Conservation (phyloP, 2,329 filamentous ascomycete genomes). For the Mycosphaerelloides madeirae region DNA sequence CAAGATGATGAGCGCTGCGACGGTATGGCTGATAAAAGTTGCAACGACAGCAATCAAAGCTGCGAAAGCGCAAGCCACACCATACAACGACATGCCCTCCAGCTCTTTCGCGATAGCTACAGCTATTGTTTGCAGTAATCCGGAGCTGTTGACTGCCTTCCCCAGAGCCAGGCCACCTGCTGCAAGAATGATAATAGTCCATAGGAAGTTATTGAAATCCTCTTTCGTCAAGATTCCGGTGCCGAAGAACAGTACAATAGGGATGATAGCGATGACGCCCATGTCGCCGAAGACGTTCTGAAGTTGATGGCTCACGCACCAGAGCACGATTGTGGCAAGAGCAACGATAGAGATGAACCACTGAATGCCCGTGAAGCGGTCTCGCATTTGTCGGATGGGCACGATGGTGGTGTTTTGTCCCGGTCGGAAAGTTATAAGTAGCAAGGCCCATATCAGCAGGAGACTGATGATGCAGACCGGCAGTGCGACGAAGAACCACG, state of each 20-base stretch:
- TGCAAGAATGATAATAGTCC: conserved; percentile 98
- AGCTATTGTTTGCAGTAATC: conserved; percentile 84
- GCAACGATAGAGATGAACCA: conserved; percentile 89
- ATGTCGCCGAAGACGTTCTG: conserved; percentile 90
- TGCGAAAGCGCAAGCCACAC: conserved; percentile 80
- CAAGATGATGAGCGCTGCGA: conserved; percentile 89
- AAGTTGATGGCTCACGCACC: conserved; percentile 88
- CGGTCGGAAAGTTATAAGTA: conserved; percentile 80
- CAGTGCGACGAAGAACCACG: conserved; percentile 95
- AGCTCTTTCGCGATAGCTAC: conserved; percentile 68
- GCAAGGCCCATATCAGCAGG: conserved; percentile 78
- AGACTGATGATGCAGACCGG: conserved; percentile 89
- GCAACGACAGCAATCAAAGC: conserved; percentile 83
- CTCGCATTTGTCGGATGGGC: conserved; percentile 82
- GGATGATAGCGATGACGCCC: conserved; percentile 96
- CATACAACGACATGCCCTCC: conserved; percentile 75
- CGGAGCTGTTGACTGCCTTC: conserved; percentile 90
- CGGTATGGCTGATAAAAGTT: conserved; percentile 96
- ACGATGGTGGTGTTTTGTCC: conserved; percentile 82
- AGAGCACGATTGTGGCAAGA: conserved; percentile 76
- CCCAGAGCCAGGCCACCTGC: conserved; percentile 88
- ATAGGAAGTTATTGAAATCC: conserved; percentile 99
- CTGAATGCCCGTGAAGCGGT: conserved; percentile 81
- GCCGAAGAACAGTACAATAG: conserved; percentile 92
- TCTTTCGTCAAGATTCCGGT: conserved; percentile 95